Evolutionary conservation across 805 yeast genomes (phyloP).

Genomic region (Myxozyma neglecta): DNA sequence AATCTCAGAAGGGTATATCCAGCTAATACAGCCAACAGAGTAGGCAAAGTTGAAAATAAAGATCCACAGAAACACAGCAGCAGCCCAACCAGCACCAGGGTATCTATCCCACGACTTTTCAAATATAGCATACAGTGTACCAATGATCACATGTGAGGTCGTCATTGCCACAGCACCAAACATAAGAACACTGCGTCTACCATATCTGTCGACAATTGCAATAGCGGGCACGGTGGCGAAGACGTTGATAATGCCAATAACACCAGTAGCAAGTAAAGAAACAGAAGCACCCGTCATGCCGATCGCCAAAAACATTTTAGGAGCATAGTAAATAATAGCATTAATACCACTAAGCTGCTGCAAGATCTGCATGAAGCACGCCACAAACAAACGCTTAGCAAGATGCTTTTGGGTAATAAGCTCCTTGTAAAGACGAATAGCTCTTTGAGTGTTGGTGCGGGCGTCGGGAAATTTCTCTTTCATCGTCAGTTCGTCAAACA

Average conservation of each 20-base stretch:
- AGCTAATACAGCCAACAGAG: conserved; percentile 36
- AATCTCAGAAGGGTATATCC: conserved; percentile 70
- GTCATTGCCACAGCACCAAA: conserved; percentile 66
- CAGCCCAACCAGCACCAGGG: conserved; percentile 32
- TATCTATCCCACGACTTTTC: conserved; percentile 43
- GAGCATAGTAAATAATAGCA: conserved; percentile 51
- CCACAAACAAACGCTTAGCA: conserved; percentile 21
- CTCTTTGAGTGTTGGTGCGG: conserved; percentile 9
- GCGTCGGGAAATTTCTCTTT: conserved; percentile 28
- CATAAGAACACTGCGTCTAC: conserved; percentile 64
- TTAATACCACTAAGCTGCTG: conserved; percentile 47
- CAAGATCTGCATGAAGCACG: conserved; percentile 30
- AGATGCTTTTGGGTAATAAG: conserved; percentile 22
- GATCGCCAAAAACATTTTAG: conserved; percentile 48
- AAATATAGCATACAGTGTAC: conserved; percentile 47
- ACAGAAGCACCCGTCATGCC: conserved; percentile 52
- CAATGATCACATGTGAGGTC: conserved; percentile 42
- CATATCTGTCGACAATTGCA: conserved; percentile 55
- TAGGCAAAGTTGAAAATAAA: conserved; percentile 35
- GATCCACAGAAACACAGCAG: conserved; percentile 32
- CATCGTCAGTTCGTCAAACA: conserved; percentile 33
- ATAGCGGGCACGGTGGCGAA: conserved; percentile 58
- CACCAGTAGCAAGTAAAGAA: conserved; percentile 47
- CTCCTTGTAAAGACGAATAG: conserved; percentile 19
- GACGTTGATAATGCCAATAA: conserved; percentile 50